A percentile compares a stretch with the other conserved stretches of the same genome.
Conservation (phyloP, 139 green algal species). For the Volvox reticuliferus region DNA sequence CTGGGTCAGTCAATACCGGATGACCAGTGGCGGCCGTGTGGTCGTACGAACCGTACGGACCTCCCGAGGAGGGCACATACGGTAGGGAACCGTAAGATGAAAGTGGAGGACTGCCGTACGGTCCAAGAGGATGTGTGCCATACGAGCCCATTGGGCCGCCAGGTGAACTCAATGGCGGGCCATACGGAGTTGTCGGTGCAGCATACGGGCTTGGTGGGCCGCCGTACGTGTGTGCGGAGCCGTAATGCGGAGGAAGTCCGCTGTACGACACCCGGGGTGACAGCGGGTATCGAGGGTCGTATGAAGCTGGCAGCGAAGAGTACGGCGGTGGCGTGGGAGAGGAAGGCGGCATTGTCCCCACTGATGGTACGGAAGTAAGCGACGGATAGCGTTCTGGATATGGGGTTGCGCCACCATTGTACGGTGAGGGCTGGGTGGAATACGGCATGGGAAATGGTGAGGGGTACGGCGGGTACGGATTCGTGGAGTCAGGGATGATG, state of each 20-base stretch:
- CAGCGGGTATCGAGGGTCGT: conserved; percentile 8
- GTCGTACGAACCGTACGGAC: conserved; percentile 3
- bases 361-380: background rate
- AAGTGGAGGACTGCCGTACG: background rate
- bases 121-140: background rate
- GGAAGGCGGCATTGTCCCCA: too few relatives aligned
- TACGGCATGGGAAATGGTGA: background rate
- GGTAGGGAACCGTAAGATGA: background rate
- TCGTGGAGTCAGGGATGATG: background rate
- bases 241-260: background rate
- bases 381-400: background rate
- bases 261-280: background rate
- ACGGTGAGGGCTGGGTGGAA: background rate
- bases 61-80: background rate
- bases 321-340: background rate
- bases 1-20: background rate
- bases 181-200: background rate
- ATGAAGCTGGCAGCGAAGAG: background rate
- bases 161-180: background rate
- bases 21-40: background rate
- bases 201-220: background rate
- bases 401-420: background rate
- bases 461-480: conserved; percentile 1
- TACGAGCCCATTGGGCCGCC: background rate
- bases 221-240: background rate